Conservation (phyloP, 495 filamentous ascomycete species). For the Hypoxylon intermedium region DNA sequence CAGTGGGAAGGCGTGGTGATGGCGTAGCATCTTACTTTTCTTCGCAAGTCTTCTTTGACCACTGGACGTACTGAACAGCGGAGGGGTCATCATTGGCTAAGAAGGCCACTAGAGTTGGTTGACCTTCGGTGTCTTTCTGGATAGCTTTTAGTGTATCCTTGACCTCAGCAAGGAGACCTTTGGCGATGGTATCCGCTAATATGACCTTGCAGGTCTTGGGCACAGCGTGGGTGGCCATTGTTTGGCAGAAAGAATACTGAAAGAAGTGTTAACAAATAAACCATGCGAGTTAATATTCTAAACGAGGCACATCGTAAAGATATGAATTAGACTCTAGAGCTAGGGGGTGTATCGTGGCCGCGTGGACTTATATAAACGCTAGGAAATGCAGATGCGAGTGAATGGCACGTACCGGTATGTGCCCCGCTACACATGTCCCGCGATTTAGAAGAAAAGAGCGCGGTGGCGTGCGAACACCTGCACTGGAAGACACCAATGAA, state of each 20-base stretch:
- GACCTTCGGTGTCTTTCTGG: constrained; percentile 51
- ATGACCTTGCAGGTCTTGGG: constrained; percentile 87
- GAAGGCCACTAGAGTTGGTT: constrained; percentile 86
- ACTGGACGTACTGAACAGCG: constrained; percentile 91
- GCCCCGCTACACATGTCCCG: constrained; percentile 32
- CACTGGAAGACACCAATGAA: neutral
- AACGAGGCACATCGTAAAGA: neutral
- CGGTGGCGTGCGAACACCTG: constrained; percentile 14
- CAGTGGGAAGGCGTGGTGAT: constrained; percentile 15
- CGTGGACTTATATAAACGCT: constrained; percentile 3
- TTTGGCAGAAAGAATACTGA: constrained; percentile 11
- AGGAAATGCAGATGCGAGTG: constrained; percentile 14
- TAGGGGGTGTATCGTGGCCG: neutral
- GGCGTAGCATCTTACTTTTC: constrained; percentile 76
- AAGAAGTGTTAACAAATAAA: neutral
- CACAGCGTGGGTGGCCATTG: constrained; percentile 52
- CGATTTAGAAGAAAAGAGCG: constrained; percentile 22
- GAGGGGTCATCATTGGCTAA: constrained; percentile 90
- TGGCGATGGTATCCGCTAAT: constrained; percentile 82
- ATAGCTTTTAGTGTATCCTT: constrained; percentile 71
- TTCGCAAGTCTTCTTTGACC: constrained; percentile 93
- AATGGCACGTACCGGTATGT: constrained; percentile 36
- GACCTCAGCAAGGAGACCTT: constrained; percentile 79
- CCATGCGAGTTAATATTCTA: neutral
- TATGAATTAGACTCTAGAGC: neutral